Evolutionary conservation across 2,329 filamentous ascomycete genomes (phyloP).

Genomic region (Colletotrichum liaoningense): DNA sequence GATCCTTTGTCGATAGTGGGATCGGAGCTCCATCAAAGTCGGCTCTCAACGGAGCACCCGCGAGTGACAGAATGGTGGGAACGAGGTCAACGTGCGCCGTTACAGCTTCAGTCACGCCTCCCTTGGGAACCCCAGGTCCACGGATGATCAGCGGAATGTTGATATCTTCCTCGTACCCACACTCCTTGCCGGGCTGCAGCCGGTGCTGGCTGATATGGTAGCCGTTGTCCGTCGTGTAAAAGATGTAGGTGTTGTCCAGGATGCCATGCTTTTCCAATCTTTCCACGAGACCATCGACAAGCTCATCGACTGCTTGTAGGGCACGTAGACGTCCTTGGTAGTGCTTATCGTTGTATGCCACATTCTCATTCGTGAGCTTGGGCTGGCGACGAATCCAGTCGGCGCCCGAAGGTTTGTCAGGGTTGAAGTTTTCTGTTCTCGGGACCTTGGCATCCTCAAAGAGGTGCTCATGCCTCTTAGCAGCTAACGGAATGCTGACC

Average conservation of each 20-base stretch:
- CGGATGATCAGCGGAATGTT: constrained; percentile 62
- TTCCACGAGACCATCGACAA: constrained; percentile 53
- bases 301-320: constrained; percentile 58
- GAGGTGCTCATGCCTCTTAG: constrained; percentile 68
- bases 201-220: constrained; percentile 66
- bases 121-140: constrained; percentile 57
- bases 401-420: constrained; percentile 53
- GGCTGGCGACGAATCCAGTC: constrained; percentile 57
- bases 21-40: constrained; percentile 66
- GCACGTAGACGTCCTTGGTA: constrained; percentile 55
- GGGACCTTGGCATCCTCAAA: constrained; percentile 71
- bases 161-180: constrained; percentile 63
- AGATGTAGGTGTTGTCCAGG: constrained; percentile 59
- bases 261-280: constrained; percentile 45
- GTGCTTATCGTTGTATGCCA: constrained; percentile 51
- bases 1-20: constrained; percentile 43
- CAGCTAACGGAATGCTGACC: constrained; percentile 41
- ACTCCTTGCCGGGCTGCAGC: constrained; percentile 62
- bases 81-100: constrained; percentile 66
- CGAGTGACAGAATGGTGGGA: constrained; percentile 62
- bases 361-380: constrained; percentile 43
- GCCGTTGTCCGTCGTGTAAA: constrained; percentile 65
- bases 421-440: constrained; percentile 75
- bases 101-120: constrained; percentile 49
- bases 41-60: constrained; percentile 46